Evolutionary conservation across 2,329 filamentous ascomycete genomes (phyloP).

Genomic region (Sclerotinia trifoliorum): DNA sequence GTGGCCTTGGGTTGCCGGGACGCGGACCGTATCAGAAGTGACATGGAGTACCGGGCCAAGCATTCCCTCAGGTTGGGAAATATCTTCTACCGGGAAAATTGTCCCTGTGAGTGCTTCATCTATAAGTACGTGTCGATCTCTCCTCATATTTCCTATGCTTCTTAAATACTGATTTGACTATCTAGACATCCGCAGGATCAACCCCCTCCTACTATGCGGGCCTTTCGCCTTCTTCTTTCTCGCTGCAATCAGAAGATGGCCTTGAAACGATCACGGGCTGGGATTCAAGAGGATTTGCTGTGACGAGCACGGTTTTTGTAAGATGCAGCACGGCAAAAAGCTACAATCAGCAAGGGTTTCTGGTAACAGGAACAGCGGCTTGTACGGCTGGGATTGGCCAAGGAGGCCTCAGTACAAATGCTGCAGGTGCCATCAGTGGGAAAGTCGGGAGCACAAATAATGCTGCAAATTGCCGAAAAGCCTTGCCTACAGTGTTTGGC

Average conservation of each 20-base stretch:
- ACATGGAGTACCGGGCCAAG: constrained; percentile 46
- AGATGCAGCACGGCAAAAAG: constrained; percentile 43
- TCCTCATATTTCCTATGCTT: background rate
- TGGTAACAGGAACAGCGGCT: constrained; percentile 38
- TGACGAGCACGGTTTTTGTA: constrained; percentile 44
- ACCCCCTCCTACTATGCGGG: constrained; percentile 50
- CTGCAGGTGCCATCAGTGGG: constrained; percentile 27
- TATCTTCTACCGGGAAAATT: constrained; percentile 76
- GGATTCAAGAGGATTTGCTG: constrained; percentile 51
- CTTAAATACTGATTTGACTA: constrained; percentile 33
- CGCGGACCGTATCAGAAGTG: constrained; percentile 50
- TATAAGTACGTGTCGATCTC: constrained; percentile 56
- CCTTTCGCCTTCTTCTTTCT: constrained; percentile 48
- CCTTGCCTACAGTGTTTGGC: constrained; percentile 7
- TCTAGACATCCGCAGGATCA: constrained; percentile 49
- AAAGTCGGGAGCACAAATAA: constrained; percentile 30
- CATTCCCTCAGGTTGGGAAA: constrained; percentile 78
- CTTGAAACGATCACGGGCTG: constrained; percentile 45
- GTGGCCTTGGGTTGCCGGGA: constrained; percentile 65
- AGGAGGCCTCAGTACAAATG: constrained; percentile 25
- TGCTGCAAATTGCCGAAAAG: constrained; percentile 27
- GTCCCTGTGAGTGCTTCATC: constrained; percentile 67
- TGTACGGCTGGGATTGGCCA: constrained; percentile 15
- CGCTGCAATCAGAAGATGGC: constrained; percentile 36
- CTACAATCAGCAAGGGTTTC: constrained; percentile 48